Evolutionary conservation across 768 basidiomycete genomes (phyloP).

Genomic region (Sarcomyxa edulis): DNA sequence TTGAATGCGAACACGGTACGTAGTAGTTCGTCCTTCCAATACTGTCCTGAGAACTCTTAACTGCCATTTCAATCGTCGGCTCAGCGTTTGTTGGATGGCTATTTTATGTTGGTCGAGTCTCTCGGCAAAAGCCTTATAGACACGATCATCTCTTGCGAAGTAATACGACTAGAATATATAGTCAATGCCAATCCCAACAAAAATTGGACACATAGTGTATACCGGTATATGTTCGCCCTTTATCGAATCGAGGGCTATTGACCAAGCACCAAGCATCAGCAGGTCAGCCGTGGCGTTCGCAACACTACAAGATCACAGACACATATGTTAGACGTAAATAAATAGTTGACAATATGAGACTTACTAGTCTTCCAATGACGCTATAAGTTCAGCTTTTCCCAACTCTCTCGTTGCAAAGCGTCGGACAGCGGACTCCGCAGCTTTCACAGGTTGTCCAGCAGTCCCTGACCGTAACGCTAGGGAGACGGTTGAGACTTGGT

Average conservation of each 20-base stretch:
- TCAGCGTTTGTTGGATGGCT: constrained; percentile 42
- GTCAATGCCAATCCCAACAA: constrained; percentile 1
- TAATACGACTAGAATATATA: constrained; percentile 60
- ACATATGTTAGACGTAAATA: constrained; percentile 2
- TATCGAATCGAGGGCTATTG: constrained; percentile 51
- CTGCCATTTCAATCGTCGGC: constrained; percentile 66
- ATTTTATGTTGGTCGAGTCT: constrained; percentile 36
- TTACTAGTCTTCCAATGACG: constrained; percentile 86
- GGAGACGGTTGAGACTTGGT: constrained; percentile 61
- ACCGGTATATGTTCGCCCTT: constrained; percentile 72
- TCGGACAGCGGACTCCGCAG: constrained; percentile 71
- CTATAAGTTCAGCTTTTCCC: constrained; percentile 71
- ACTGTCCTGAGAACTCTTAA: constrained; percentile 55
- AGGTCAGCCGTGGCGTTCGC: constrained; percentile 89
- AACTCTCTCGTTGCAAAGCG: constrained; percentile 87
- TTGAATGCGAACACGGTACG: constrained; percentile 50
- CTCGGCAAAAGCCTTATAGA: constrained; percentile 66
- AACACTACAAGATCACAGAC: constrained; percentile 40
- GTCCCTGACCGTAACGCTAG: constrained; percentile 66
- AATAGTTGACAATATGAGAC: constrained; percentile 18
- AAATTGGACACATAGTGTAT: constrained; percentile 15
- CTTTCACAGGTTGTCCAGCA: constrained; percentile 67
- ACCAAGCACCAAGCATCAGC: constrained; percentile 80
- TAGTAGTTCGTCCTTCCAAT: constrained; percentile 61
- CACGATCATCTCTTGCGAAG: constrained; percentile 90